Evolutionary conservation across 352 stramenopile species (phyloP), one percentile per base, ranked within the genome.

Genomic region (Phytophthora lateralis): DNA sequence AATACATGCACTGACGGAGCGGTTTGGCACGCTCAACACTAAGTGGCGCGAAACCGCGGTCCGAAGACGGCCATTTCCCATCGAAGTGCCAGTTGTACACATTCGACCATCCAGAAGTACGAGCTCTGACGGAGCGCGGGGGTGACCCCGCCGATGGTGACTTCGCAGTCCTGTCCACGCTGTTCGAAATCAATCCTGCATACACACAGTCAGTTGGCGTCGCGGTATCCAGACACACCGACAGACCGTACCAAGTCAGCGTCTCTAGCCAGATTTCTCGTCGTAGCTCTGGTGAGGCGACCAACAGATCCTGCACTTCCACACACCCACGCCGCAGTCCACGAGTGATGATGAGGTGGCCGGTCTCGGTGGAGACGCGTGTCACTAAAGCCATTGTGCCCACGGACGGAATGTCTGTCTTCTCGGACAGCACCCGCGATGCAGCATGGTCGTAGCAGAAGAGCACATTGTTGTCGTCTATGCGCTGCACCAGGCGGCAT

Each of bases 71-170:
- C 51, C 34, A 54, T 64, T 37, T 84, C 75, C 75, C 75, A 84
- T 9, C 72, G 66, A 34, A 81, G 59, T 37, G 68, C 70, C 17
- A 79, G 11, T 43, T 73, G 66, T 26, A 81, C 46, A 29, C 78
- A 72, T 46, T 80, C 75, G 11, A 78, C 58, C 32, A 74, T 64
- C 75, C 75, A 85, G 50, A 76, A 81, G 43, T 62, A 54, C 18
- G 60, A 64, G 50, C 67, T 84, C 52, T 73, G 46, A 17, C 71
- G 71, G 3, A 81, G 69, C 2, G 72, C 76, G 0, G 72, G 75
- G 0, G 58, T 59, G 30, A 73, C 37, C 26, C 75, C 75, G 18
- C 55, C 61, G 56, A 81, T 81, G 26, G 58, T 64, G 15, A 71
- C 54, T 35, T 66, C 30, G 39, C 60, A 78, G 45, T 79, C 72